Conservation (phyloP, 2,329 filamentous ascomycete species). For the Ophiostoma pallidulum region DNA sequence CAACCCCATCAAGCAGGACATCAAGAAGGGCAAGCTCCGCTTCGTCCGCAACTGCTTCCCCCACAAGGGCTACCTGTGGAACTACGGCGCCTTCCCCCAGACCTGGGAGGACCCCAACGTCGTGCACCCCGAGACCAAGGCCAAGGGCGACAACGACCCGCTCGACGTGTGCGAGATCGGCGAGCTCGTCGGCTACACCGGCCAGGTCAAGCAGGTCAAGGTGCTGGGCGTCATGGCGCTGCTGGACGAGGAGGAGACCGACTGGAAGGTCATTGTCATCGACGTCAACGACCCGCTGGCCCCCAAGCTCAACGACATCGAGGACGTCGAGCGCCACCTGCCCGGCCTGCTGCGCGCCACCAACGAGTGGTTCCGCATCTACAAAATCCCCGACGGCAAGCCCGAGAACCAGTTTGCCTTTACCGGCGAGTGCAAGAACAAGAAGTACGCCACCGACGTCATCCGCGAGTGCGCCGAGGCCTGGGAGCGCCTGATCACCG, state of each 20-base stretch:
- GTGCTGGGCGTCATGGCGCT: conserved; percentile 98
- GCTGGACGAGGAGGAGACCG: conserved; percentile 98
- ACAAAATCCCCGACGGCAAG: conserved; percentile 99
- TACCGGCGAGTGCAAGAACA: conserved; percentile 99
- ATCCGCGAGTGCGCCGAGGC: conserved; percentile 93
- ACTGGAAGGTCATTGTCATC: conserved; percentile 99
- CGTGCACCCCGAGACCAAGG: conserved; percentile 97
- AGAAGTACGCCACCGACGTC: conserved; percentile 95
- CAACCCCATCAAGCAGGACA: conserved; percentile 99
- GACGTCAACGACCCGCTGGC: conserved; percentile 96
- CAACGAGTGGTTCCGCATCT: conserved; percentile 99
- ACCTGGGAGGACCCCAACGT: conserved; percentile 99
- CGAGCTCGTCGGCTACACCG: conserved; percentile 90
- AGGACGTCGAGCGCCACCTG: conserved; percentile 97
- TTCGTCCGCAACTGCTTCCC: conserved; percentile 99
- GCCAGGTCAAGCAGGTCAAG: conserved; percentile 99
- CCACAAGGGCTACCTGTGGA: conserved; percentile 99
- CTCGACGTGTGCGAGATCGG: conserved; percentile 99
- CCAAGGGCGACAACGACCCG: conserved; percentile 98
- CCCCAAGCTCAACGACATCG: conserved; percentile 92
- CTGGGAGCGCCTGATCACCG: conserved; percentile 91
- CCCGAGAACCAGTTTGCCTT: conserved; percentile 99
- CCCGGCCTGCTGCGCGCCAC: conserved; percentile 93
- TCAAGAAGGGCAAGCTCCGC: conserved; percentile 99
- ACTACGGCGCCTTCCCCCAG: conserved; percentile 99